Base-by-base conservation (phyloP, 2,329 filamentous ascomycete genomes). In the Sarocladium strictum region DNA sequence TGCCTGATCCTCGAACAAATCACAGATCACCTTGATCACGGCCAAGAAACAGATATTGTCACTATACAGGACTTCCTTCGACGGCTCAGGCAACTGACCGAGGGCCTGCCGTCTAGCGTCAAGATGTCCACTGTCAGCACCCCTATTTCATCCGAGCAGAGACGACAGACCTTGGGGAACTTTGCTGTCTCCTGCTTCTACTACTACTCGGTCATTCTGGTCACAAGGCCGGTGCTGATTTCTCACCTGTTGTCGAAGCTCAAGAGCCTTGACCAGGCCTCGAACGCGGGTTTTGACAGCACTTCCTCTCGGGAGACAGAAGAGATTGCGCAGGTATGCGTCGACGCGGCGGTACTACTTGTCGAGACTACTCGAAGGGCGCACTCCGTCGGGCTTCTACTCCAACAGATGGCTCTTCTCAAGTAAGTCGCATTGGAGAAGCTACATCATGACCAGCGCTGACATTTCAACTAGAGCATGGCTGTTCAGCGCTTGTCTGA, bases 151-250 rank as follows among this genome's bases (percentile, higher is more conserved):
- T 47, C 43, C 3, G 43, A 47, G 43, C 43, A 47, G 23, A 21
- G 43, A 23, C 43, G 43, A 17, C 43, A 47, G 24, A 47, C 43
- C 6, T 17, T 47, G 7, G 43, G 43, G 23, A 47, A 47, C 43
- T 47, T 47, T 47, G 43, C 43, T 5, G 73, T 84, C 6, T 76
- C 79, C 0, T 83, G 79, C 55, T 67, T 77, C 0, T 84, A 84
- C 58, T 82, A 84, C 58, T 80, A 83, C 54, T 77, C 79, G 0
- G 76, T 83, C 1, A 83, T 80, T 19, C 62, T 83, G 0, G 76
- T 79, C 3, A 82, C 79, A 0, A 69, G 80, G 1, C 80, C 79
- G 0, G 76, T 83, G 26, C 63, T 84, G 7, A 77, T 83, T 21
- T 76, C 72, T 10, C 69, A 72, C 3, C 63, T 81, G 1, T 74